Evolutionary conservation across 2,329 filamentous ascomycete genomes (phyloP), one percentile per base, ranked within the genome.

Genomic region (Zasmidium citrigriseum): DNA sequence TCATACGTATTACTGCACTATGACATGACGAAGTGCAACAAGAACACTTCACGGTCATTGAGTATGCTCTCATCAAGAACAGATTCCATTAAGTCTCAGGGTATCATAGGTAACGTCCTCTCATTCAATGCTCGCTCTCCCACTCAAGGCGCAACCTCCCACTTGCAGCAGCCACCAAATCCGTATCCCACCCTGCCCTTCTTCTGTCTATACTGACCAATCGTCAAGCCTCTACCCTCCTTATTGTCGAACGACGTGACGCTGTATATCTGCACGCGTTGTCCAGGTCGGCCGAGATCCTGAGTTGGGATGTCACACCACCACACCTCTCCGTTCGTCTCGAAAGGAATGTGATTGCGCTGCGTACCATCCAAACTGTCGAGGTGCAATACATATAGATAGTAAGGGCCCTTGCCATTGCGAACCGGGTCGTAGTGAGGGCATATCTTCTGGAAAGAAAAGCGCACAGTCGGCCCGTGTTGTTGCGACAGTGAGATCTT

Each of bases 371-470:
- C 86, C 2, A 82, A 66, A 0, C 86, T 89, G 23, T 87, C 80
- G 24, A 91, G 82, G 55, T 82, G 82, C 18, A 96, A 77, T 16
- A 95, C 76, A 68, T 93, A 86, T 46, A 92, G 77, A 57, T 87
- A 89, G 46, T 86, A 82, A 59, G 82, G 84, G 0, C 87, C 88
- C 54, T 79, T 75, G 0, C 89, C 89, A 62, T 89, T 82, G 60
- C 82, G 83, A 64, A 87, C 83, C n/a, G 87, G 80, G 46, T 86
- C 86, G 90, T 90, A 96, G 73, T 98, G 93, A 68, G 86, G 84
- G 72, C 93, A 98, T 11, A 88, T 70, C 58, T 89, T 89, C 54
- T 84, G 84, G 70, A 96, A 93, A 68, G 90, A 88, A 76, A 98
- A 96, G 16, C 90, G 85, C 41, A 70, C 68, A 2, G 70, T 69